Evolutionary conservation across 345 rosid genomes (phyloP).

Genomic region (Eucalyptus marginata): DNA sequence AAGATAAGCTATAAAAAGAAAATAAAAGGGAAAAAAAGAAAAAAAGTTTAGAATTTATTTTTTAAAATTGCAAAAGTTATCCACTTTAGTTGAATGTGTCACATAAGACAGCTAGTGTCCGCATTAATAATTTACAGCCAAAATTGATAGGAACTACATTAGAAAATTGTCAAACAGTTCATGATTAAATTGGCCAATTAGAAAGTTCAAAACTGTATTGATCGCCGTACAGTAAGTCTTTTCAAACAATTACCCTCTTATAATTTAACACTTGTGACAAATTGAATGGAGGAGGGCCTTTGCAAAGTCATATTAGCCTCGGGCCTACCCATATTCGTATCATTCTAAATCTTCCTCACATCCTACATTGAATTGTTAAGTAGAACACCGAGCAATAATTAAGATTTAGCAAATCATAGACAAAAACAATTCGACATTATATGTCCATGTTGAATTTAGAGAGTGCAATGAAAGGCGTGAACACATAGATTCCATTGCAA

Average conservation of each 20-base stretch:
- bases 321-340: neutral
- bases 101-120: fast-evolving
- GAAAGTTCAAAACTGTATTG: fast-evolving
- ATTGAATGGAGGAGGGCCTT: neutral
- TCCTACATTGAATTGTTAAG: neutral
- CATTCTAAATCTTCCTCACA: neutral
- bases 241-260: neutral
- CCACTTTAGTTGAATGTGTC: fast-evolving
- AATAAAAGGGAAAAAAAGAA: neutral
- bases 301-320: neutral
- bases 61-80: neutral
- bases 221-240: fast-evolving
- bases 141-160: neutral
- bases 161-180: neutral
- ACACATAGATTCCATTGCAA: neutral
- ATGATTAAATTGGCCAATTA: neutral
- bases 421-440: neutral
- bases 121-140: fast-evolving
- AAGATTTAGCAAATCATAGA: neutral
- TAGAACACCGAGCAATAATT: neutral
- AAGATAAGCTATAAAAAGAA: fast-evolving
- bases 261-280: neutral
- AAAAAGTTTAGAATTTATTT: fast-evolving
- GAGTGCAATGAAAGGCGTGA: neutral
- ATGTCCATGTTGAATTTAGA: neutral